Conservation (phyloP, 495 filamentous ascomycete species). For the Penicillium bovifimosum region DNA sequence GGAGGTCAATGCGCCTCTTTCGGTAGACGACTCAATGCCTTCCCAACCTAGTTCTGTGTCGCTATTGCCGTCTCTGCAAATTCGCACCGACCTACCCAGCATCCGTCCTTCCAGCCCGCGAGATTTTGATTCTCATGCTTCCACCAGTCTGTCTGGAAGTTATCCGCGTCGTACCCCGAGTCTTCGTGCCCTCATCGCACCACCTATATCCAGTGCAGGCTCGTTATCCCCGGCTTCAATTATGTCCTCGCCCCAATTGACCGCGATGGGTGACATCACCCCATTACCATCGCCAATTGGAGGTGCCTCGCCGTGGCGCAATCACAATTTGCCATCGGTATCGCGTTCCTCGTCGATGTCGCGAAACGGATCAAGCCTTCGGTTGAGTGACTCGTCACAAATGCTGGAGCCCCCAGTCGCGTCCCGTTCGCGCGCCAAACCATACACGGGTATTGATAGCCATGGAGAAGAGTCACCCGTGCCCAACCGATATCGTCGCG, state of each 20-base stretch:
- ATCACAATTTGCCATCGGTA: constrained; percentile 44
- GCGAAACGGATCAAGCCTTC: constrained; percentile 35
- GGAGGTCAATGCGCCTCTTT: neutral
- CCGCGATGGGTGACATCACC: constrained; percentile 84
- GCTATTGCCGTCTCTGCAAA: constrained; percentile 35
- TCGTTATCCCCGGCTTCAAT: constrained; percentile 57
- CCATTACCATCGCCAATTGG: constrained; percentile 86
- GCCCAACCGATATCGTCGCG: constrained; percentile 21
- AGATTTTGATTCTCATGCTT: constrained; percentile 30
- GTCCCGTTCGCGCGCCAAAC: constrained; percentile 30
- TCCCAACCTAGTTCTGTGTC: constrained; percentile 13
- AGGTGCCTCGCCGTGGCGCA: constrained; percentile 61
- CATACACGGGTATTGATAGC: constrained; percentile 34
- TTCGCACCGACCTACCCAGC: constrained; percentile 37
- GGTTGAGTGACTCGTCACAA: constrained; percentile 39
- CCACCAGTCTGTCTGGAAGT: constrained; percentile 43
- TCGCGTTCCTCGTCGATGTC: constrained; percentile 42
- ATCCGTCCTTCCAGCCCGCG: constrained; percentile 24
- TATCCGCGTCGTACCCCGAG: constrained; percentile 46
- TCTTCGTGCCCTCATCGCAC: constrained; percentile 41
- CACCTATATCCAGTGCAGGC: constrained; percentile 38
- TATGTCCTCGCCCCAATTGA: constrained; percentile 65
- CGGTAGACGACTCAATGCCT: constrained; percentile 9
- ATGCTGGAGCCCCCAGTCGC: constrained; percentile 26
- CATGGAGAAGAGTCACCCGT: constrained; percentile 34